A percentile compares a stretch with the other conserved stretches of the same genome.
phyloP scores from a whole-genome alignment of 192 early-diverging fungal species.

The Umbelopsis sp. region DNA sequence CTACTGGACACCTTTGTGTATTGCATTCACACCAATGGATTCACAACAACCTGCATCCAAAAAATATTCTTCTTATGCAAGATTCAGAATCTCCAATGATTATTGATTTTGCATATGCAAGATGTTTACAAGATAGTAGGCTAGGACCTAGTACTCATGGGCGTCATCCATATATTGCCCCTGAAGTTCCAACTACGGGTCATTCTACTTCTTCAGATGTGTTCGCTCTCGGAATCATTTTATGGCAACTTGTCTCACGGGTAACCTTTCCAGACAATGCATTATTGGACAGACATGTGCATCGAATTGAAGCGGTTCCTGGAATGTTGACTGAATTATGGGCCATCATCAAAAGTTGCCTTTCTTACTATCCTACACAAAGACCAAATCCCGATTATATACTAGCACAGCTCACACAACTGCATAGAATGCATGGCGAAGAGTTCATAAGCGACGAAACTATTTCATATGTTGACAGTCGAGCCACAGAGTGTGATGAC shows the following conservation, averaged over 20 bases:
- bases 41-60: slow-evolving; percentile 32
- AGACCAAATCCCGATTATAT: not conserved
- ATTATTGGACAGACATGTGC: slow-evolving; percentile 23
- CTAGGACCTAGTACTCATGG: slow-evolving; percentile 9
- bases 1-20: not conserved
- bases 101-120: slow-evolving; percentile 32
- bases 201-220: slow-evolving; percentile 26
- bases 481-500: not conserved
- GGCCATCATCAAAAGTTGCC: not conserved
- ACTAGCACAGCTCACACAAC: not conserved
- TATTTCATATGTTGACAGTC: not conserved
- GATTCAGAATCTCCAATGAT: slow-evolving; percentile 23
- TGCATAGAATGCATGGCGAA: slow-evolving; percentile 9
- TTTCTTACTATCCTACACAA: not conserved
- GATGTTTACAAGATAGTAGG: not conserved
- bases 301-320: slow-evolving; percentile 32
- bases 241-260: slow-evolving; percentile 34
- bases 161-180: slow-evolving; percentile 30
- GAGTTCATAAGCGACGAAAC: slow-evolving; percentile 7
- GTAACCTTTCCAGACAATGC: slow-evolving; percentile 35
- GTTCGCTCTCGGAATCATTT: slow-evolving; percentile 30
- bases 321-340: slow-evolving; percentile 28
- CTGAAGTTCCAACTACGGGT: slow-evolving; percentile 21
- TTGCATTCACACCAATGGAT: slow-evolving; percentile 29
- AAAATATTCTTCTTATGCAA: slow-evolving; percentile 32